phyloP scores from a whole-genome alignment of 352 stramenopile species.

The Pythium sukuiense region DNA sequence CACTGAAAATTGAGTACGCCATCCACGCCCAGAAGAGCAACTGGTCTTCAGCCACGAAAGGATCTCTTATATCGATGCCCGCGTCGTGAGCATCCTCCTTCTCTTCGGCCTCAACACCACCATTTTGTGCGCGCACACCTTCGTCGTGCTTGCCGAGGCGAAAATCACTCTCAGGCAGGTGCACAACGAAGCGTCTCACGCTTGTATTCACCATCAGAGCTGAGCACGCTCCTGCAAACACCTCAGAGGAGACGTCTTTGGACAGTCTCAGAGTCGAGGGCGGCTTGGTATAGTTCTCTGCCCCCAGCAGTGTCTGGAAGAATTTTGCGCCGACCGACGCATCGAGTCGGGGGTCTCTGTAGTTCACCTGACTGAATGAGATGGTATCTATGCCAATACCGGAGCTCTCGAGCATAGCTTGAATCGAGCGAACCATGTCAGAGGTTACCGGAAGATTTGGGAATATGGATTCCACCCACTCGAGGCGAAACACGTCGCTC shows the following conservation, averaged over 20 bases:
- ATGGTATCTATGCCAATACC: background rate
- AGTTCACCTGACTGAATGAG: no score
- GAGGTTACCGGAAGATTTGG: background rate
- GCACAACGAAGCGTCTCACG: background rate
- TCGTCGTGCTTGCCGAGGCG: background rate
- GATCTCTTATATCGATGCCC: no score
- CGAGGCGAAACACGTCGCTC: background rate
- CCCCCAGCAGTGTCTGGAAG: background rate
- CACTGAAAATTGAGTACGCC: background rate
- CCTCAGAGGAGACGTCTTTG: background rate
- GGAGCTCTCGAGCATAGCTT: background rate
- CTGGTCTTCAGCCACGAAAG: background rate
- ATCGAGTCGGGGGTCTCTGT: no score
- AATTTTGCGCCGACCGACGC: background rate
- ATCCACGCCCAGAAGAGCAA: background rate
- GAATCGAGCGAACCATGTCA: background rate
- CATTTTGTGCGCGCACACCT: no score
- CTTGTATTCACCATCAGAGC: background rate
- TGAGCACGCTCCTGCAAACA: background rate
- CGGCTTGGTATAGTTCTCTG: background rate
- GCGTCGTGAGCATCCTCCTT: no score
- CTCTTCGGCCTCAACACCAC: no score
- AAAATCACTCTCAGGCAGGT: background rate
- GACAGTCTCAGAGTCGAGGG: background rate
- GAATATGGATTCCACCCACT: background rate